Conservation (phyloP, 2,329 filamentous ascomycete genomes). For the Diaporthe destruens region DNA sequence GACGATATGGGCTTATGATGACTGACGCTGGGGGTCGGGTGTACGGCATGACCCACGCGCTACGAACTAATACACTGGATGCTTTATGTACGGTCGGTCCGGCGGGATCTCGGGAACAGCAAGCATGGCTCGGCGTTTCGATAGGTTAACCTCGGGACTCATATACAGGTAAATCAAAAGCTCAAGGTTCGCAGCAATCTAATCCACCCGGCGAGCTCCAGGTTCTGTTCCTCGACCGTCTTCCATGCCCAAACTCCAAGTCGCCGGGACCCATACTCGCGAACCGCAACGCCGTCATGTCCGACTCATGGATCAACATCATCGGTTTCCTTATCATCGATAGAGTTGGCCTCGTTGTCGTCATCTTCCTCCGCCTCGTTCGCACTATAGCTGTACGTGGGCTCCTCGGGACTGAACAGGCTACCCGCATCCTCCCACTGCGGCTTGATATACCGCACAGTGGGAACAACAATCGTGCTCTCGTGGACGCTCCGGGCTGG, state of each 20-base stretch:
- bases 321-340: constrained; percentile 2
- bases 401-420: neutral
- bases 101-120: constrained; percentile 15
- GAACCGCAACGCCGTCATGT: too few species aligned
- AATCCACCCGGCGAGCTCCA: neutral
- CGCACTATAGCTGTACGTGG: constrained; percentile 8
- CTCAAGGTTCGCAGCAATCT: constrained; percentile 11
- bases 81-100: constrained; percentile 30
- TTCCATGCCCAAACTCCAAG: neutral
- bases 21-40: neutral
- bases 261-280: neutral
- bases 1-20: constrained; percentile 62
- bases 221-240: neutral
- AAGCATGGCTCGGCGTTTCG: constrained; percentile 41
- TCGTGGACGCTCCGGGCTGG: too few species aligned
- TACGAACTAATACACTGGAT: constrained; percentile 23
- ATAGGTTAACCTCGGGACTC: constrained; percentile 29
- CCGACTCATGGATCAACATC: neutral
- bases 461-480: neutral
- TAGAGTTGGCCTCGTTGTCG: neutral
- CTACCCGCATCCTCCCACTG: constrained; percentile 4
- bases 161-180: constrained; percentile 35
- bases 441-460: neutral
- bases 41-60: constrained; percentile 13
- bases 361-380: neutral